These are phyloP conservation scores for Auriscalpium vulgare DNA, from an alignment of 768 basidiomycete species.

Conservation along the genomic window DNA sequence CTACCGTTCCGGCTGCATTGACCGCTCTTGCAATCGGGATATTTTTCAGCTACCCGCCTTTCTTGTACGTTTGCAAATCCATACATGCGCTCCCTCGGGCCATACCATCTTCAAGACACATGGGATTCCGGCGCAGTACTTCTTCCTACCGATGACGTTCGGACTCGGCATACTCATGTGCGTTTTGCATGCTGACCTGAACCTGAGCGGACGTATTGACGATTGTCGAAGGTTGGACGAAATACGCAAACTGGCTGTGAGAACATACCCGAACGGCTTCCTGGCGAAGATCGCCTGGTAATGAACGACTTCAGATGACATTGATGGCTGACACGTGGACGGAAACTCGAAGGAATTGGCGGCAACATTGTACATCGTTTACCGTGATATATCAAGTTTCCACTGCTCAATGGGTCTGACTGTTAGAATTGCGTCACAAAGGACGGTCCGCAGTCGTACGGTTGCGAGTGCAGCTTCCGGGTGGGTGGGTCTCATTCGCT, in stretches of 20 bases:
- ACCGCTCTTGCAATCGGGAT: constrained; percentile 35
- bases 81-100: constrained; percentile 1
- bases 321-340: too few relatives aligned
- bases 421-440: too few relatives aligned
- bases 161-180: constrained; percentile 21
- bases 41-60: constrained; percentile 34
- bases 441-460: too few relatives aligned
- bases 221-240: constrained; percentile 8
- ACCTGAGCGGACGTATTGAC: not conserved
- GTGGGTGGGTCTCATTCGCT: too few relatives aligned
- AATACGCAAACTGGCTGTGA: constrained; percentile 9
- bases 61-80: constrained; percentile 23
- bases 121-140: constrained; percentile 34
- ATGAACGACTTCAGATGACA: not conserved
- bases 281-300: constrained; percentile 13
- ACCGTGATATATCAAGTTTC: too few relatives aligned
- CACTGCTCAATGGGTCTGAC: too few relatives aligned
- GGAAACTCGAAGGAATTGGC: too few relatives aligned
- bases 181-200: not conserved
- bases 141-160: constrained; percentile 46
- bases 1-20: constrained; percentile 36
- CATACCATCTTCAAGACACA: constrained; percentile 44
- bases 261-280: constrained; percentile 7
- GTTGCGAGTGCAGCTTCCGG: too few relatives aligned
- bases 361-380: too few relatives aligned